A percentile compares a stretch with the other conserved stretches of the same genome.
These are phyloP conservation scores for Chlorella sp. DNA, from an alignment of 139 green algal genomes.

Conservation along the genomic window DNA sequence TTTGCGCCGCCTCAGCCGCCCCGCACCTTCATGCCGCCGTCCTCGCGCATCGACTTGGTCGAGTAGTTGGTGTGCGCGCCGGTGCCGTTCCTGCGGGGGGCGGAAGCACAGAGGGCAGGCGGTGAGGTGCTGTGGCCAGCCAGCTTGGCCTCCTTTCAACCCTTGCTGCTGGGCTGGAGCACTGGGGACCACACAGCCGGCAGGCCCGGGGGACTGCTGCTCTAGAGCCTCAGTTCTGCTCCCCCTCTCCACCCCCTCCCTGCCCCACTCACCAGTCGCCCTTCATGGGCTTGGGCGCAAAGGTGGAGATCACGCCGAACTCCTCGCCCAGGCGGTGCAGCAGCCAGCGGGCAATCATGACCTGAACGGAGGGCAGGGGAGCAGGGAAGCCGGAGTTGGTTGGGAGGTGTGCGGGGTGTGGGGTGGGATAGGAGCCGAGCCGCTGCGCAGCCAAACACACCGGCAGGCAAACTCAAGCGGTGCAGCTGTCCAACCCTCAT, in stretches of 20 bases:
- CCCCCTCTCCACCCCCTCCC: not conserved
- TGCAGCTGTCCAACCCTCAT: too few relatives aligned
- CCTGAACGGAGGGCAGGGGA: conserved; percentile 30
- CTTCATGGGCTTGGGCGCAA: conserved; percentile 90
- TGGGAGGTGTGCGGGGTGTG: not conserved
- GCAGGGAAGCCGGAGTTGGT: not conserved
- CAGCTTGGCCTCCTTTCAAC: too few relatives aligned
- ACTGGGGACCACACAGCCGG: too few relatives aligned
- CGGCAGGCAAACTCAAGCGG: too few relatives aligned
- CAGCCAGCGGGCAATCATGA: conserved; percentile 83
- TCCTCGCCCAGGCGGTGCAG: conserved; percentile 87
- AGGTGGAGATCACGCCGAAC: conserved; percentile 72
- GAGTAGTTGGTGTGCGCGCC: conserved; percentile 95
- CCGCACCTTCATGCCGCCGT: conserved; percentile 77
- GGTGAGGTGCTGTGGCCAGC: too few relatives aligned
- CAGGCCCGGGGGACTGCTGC: too few relatives aligned
- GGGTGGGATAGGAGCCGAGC: too few relatives aligned
- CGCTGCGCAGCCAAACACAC: too few relatives aligned
- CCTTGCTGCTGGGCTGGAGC: too few relatives aligned
- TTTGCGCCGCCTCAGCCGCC: too few relatives aligned
- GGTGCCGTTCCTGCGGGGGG: conserved; percentile 61
- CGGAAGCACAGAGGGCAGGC: not conserved
- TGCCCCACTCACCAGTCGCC: conserved; percentile 76
- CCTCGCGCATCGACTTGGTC: conserved; percentile 81
- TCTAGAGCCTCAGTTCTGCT: too few relatives aligned